Conservation (phyloP, 1,139 yeast species). For the Eremothecium cymbalariae region DNA sequence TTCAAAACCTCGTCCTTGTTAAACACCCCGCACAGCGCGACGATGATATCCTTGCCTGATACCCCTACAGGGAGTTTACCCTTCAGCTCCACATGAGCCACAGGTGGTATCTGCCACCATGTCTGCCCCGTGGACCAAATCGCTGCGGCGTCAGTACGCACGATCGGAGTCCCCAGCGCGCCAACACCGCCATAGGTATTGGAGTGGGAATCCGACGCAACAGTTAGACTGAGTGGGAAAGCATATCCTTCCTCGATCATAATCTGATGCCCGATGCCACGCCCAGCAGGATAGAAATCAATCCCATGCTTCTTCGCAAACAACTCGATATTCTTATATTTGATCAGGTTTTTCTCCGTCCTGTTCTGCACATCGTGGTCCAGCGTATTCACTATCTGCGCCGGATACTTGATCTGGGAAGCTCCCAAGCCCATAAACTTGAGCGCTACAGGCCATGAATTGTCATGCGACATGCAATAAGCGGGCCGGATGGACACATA, state of each 20-base stretch:
- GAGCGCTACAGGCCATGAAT: constrained; percentile 98
- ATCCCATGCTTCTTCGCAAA: constrained; percentile 90
- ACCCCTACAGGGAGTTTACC: constrained; percentile 81
- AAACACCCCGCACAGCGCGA: constrained; percentile 89
- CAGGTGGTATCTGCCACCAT: constrained; percentile 99
- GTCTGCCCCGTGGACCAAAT: constrained; percentile 99
- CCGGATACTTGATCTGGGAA: constrained; percentile 64
- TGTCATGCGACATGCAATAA: constrained; percentile 98
- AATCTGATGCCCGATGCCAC: constrained; percentile 98
- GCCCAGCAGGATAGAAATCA: constrained; percentile 96
- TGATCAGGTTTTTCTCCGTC: constrained; percentile 74
- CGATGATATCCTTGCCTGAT: constrained; percentile 94
- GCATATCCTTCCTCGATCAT: constrained; percentile 99
- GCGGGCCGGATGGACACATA: constrained; percentile 93
- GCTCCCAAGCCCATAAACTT: constrained; percentile 96
- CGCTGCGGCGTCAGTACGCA: constrained; percentile 96
- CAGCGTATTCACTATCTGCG: constrained; percentile 89
- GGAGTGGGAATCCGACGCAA: constrained; percentile 96
- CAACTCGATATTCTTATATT: constrained; percentile 77
- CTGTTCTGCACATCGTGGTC: constrained; percentile 98
- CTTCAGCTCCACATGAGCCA: constrained; percentile 81
- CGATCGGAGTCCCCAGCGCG: constrained; percentile 92
- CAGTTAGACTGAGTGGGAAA: constrained; percentile 85
- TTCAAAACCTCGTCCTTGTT: constrained; percentile 94
- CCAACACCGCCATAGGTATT: constrained; percentile 98